These are phyloP conservation scores for Leccinum fibrillosum DNA, from an alignment of 768 basidiomycete species.

Conservation along the genomic window DNA sequence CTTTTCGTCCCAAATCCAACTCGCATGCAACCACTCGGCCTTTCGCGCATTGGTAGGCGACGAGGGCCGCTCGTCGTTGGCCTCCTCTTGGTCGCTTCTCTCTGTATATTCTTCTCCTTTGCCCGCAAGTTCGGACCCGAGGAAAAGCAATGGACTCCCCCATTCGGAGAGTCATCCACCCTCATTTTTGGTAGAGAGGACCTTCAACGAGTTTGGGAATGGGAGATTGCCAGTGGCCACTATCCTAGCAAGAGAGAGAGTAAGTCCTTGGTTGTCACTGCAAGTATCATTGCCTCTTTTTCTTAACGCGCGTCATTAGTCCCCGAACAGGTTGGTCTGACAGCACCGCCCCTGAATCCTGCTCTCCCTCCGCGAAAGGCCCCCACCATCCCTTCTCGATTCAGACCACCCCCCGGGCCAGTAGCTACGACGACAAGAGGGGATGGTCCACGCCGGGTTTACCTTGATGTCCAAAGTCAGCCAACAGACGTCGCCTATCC, in stretches of 20 bases:
- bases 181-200: constrained; percentile 76
- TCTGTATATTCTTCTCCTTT: constrained; percentile 60
- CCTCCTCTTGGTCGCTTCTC: constrained; percentile 41
- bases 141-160: constrained; percentile 61
- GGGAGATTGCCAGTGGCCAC: constrained; percentile 93
- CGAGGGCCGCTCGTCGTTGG: constrained; percentile 53
- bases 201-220: constrained; percentile 88
- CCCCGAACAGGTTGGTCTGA: constrained; percentile 64
- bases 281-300: neutral
- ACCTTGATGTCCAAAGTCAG: constrained; percentile 64
- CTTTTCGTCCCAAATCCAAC: constrained; percentile 59
- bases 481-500: constrained; percentile 75
- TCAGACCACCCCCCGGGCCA: constrained; percentile 44
- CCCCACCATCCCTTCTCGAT: constrained; percentile 45
- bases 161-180: constrained; percentile 61
- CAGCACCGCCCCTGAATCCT: constrained; percentile 60
- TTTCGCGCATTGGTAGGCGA: constrained; percentile 56
- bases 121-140: constrained; percentile 58
- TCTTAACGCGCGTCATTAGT: constrained; percentile 40
- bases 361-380: constrained; percentile 60
- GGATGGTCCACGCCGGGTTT: constrained; percentile 73
- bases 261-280: constrained; percentile 37
- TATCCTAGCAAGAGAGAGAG: constrained; percentile 81
- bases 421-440: constrained; percentile 62
- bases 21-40: constrained; percentile 54